Conservation (phyloP, 345 rosid genomes). For the Isatis tinctoria region DNA sequence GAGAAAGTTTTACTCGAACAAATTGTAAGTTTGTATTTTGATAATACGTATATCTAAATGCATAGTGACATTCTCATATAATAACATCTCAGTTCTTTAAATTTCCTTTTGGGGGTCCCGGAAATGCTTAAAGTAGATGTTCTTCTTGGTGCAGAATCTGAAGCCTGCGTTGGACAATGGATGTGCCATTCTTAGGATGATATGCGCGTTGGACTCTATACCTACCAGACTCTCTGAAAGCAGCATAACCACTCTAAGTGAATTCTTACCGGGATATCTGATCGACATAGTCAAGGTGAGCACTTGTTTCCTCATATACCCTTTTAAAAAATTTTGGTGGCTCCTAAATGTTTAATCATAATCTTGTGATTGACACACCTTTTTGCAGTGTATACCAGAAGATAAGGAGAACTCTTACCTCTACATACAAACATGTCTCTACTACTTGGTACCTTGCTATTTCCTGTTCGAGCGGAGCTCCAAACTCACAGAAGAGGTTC, state of each 20-base stretch:
- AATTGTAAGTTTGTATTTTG: conserved; percentile 46
- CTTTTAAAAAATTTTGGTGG: neutral
- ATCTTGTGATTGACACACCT: neutral
- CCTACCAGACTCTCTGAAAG: conserved; percentile 71
- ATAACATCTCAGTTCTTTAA: neutral
- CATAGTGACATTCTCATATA: neutral
- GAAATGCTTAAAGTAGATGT: neutral
- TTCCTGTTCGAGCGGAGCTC: conserved; percentile 58
- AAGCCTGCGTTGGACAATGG: conserved; percentile 55
- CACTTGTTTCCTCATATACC: neutral
- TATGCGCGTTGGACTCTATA: conserved; percentile 51
- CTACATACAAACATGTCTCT: conserved; percentile 29
- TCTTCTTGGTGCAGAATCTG: conserved; percentile 38
- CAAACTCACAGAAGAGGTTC: conserved; percentile 43
- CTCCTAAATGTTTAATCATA: neutral
- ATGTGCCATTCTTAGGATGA: conserved; percentile 68
- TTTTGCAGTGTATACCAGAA: conserved; percentile 52
- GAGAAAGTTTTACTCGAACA: conserved; percentile 52
- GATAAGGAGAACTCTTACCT: conserved; percentile 34
- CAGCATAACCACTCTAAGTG: conserved; percentile 44
- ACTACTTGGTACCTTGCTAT: conserved; percentile 55
- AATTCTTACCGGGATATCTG: conserved; percentile 53
- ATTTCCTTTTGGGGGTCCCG: neutral
- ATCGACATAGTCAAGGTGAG: conserved; percentile 59
- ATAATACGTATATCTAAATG: neutral